Percentiles rank a stretch among this genome's conserved stretches.
These are phyloP conservation scores for Saccharomycopsis olivae DNA, from an alignment of 805 yeast species.

Conservation along the genomic window DNA sequence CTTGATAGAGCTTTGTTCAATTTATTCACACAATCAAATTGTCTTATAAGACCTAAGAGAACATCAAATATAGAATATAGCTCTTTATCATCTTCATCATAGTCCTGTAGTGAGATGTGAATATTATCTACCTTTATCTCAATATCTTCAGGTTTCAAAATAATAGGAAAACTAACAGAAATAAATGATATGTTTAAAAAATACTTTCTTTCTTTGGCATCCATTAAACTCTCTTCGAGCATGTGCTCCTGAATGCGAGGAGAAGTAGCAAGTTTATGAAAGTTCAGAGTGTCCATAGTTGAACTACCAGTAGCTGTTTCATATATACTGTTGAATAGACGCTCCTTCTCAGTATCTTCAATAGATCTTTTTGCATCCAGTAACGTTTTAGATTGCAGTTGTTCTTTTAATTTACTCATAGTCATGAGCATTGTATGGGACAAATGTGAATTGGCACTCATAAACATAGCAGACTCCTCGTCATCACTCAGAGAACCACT, in stretches of 20 bases:
- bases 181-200: conserved; percentile 4
- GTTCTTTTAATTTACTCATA: conserved; percentile 11
- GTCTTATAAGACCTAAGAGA: conserved; percentile 5
- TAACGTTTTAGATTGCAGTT: not conserved
- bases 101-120: conserved; percentile 34
- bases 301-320: conserved; percentile 14
- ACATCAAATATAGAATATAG: conserved; percentile 8
- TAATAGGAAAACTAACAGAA: conserved; percentile 8
- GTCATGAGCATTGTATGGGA: conserved; percentile 18
- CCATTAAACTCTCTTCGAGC: too few species aligned
- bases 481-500: not conserved
- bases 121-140: conserved; percentile 31
- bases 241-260: too few species aligned
- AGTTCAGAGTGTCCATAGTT: too few species aligned
- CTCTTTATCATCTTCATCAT: not conserved
- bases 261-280: too few species aligned
- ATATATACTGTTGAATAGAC: conserved; percentile 13
- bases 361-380: not conserved
- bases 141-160: conserved; percentile 26
- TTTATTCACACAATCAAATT: conserved; percentile 10
- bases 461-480: conserved; percentile 11
- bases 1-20: not conserved
- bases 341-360: conserved; percentile 7
- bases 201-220: conserved; percentile 2
- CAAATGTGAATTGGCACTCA: conserved; percentile 17